Evolutionary conservation across 805 yeast species (phyloP), one percentile per base, ranked within the genome.

Genomic region (Saccharomycopsis schoenii): DNA sequence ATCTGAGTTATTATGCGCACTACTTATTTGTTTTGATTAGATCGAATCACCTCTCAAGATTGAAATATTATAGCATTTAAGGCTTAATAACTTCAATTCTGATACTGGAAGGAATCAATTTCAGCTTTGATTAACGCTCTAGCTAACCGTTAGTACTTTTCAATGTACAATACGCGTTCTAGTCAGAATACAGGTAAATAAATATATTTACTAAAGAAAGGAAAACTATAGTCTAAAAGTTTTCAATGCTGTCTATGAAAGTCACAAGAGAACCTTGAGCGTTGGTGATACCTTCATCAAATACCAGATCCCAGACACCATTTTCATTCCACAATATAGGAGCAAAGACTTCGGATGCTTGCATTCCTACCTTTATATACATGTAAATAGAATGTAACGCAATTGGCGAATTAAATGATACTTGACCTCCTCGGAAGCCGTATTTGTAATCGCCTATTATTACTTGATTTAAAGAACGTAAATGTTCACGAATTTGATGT

Each of bases 321-420:
- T 56, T 54, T 10, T 52, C 6, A 37, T 60, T 62, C 63, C 62
- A 62, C 19, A 15, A 2, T 19, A 62, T 4, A 5, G 64, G 62
- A 6, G 66, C 66, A 52, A 57, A 59, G 4, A 58, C 56, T 17
- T 62, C 61, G 17, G 66, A 55, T 9, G 57, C 36, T 41, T 67
- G 66, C 29, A 67, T n/a, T 0, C 80, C 80, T 10, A 76, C 61
- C 24, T 61, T 65, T 0, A 76, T 69, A 37, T 66, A 59, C 4
- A 77, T 62, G 57, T 63, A 72, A 1, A 73, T 71, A 15, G 79
- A 72, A 65, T 77, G 80, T 36, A 77, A 65, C 0, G 74, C 77
- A 10, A 77, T 73, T 58, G 70, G 75, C 11, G 41, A 15, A 34
- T 43, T 58, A 12, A 25, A 41, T 17, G 60, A 25, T 8, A 59